Percentiles rank a stretch among this genome's conserved stretches.
Evolutionary conservation across 768 basidiomycete species (phyloP).

Genomic region (Lentinula raphanica): DNA sequence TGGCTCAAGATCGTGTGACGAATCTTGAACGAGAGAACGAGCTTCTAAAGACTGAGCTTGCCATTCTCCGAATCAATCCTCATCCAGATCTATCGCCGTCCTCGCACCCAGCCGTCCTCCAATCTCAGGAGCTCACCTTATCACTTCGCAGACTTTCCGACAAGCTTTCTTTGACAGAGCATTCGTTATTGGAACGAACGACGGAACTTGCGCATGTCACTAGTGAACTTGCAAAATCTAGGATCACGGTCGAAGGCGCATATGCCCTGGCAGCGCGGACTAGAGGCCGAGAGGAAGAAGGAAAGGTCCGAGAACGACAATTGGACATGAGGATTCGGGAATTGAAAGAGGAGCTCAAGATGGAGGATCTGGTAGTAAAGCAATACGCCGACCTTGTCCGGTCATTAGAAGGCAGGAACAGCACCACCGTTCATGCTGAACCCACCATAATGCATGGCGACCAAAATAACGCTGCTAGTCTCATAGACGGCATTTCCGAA

Average conservation of each 20-base stretch:
- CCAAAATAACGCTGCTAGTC: slow-evolving; percentile 17
- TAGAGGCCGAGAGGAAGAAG: slow-evolving; percentile 51
- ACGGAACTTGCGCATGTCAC: slow-evolving; percentile 39
- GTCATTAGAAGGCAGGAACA: slow-evolving; percentile 44
- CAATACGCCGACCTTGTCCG: slow-evolving; percentile 78
- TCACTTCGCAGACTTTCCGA: slow-evolving; percentile 64
- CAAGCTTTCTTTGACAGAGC: slow-evolving; percentile 61
- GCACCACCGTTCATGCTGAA: not conserved
- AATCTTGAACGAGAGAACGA: slow-evolving; percentile 58
- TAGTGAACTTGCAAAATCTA: slow-evolving; percentile 39
- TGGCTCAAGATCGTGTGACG: slow-evolving; percentile 40
- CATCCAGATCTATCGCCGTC: slow-evolving; percentile 28
- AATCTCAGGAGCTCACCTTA: slow-evolving; percentile 54
- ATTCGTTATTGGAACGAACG: slow-evolving; percentile 43
- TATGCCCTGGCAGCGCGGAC: slow-evolving; percentile 50
- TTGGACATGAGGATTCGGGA: slow-evolving; percentile 40
- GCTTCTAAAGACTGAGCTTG: slow-evolving; percentile 49
- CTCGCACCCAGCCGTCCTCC: slow-evolving; percentile 24
- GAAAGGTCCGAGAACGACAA: slow-evolving; percentile 41
- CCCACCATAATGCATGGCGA: not conserved
- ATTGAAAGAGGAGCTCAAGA: slow-evolving; percentile 52
- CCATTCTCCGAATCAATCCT: slow-evolving; percentile 48
- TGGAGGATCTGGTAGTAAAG: slow-evolving; percentile 60
- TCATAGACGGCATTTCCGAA: slow-evolving; percentile 37
- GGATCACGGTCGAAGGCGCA: slow-evolving; percentile 41